Evolutionary conservation across 768 basidiomycete genomes (phyloP), one percentile per base, ranked within the genome.

Genomic region (Postia placenta): DNA sequence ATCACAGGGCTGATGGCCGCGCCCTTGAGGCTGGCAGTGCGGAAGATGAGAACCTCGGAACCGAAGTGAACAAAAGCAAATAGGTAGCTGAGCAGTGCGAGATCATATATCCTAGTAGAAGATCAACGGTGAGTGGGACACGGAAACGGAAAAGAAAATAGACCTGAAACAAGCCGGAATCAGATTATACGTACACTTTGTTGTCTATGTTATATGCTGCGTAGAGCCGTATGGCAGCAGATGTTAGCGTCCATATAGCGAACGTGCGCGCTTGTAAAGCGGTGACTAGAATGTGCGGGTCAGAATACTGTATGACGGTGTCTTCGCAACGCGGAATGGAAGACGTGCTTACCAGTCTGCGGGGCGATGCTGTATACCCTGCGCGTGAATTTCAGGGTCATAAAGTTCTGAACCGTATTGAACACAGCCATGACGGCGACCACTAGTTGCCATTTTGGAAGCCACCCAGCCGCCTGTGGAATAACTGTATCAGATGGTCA

Each of bases 61-160:
- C 76, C 76, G 64, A 96, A 97, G 69, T 99, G 95, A 4, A 75
- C 79, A 61, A 92, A 87, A 2, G 92, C 95, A 58, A 97, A 81
- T 48, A 92, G 78, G 70, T 95, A 98, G 30, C 90, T 86, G 60
- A 85, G 71, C 51, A 96, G 67, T 5, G 92, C 79, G 72, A 96
- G 83, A 65, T 95, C 86, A 68, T 96, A 99, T 19, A 93, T 69
- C 23, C 94, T 97, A 57, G n/a, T 4, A 4, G 27, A 44, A 3
- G 44, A 45, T 19, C 14, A 9, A 17, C 38, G 20, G 14, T 17
- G 11, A 14, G 38, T 20, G 9, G 7, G 38, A 14, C 9, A 14
- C 17, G 38, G 14, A 39, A 25, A 17, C 22, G 14, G 42, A 14
- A 26, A 23, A 42, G 23, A 11, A 11, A 23, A 23, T 33, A 20